Evolutionary conservation across 352 stramenopile genomes (phyloP), one percentile per base, ranked within the genome.

Genomic region (Pythium sp.): DNA sequence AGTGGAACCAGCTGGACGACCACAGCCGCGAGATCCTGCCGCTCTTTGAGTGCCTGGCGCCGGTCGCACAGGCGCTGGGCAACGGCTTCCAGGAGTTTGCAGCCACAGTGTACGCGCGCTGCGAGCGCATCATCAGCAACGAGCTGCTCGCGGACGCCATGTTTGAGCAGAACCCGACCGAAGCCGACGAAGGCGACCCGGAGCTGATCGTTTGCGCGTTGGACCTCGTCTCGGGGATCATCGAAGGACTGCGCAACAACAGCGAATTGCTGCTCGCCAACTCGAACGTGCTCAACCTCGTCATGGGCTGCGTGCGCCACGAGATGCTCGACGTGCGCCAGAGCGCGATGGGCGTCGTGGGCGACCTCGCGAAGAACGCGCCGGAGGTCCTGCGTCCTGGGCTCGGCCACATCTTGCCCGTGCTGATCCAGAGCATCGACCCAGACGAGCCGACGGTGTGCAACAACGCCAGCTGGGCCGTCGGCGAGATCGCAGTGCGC

Each of bases 401-500:
- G 14, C 75, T 97, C 30, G 77, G 74, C 18, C 81, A 93, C 43
- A 80, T 95, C 47, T 59, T 96, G 43, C 89, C 89, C 8, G 87
- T 94, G 49, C 76, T 97, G 15, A 93, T 97, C 61, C 75, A 93
- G 58, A 97, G 93, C 72, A 93, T 97, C 36, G 82, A 97, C 61
- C 84, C 89, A 0, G 87, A 96, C 62, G 79, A 91, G 65, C 86
- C 90, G 46, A 95, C 86, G 7, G 91, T 97, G 60, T 97, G 91
- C 86, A 97, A 97, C 79, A 97, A 97, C 71, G 91, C 91, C 51
- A 97, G 89, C 67, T 97, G 91, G 91, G 93, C 91, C 34, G 84
- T 97, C 14, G 91, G 91, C 12, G 91, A 97, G 73, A 95, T 97
- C 65, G 88, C 91, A 8, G 78, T 96, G 38, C 87, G 91, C 58